These are phyloP conservation scores for Emydomyces testavorans DNA, from an alignment of 2,329 filamentous ascomycete genomes.

Conservation along the genomic window DNA sequence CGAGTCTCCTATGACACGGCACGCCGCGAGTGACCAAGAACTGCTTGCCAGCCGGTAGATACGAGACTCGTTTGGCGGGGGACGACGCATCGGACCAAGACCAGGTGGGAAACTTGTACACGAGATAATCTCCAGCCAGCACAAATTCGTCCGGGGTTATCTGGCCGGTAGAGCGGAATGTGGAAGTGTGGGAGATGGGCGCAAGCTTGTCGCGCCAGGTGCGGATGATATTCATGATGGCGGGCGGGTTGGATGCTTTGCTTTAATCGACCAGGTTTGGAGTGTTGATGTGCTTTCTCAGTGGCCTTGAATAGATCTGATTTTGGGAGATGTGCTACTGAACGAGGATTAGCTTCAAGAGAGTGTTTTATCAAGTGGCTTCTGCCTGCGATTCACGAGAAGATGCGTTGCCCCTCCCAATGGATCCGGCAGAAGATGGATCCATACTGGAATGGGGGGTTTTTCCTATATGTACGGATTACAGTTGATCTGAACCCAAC, in stretches of 20 bases:
- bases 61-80: slow-evolving; percentile 62
- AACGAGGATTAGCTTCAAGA: too few relatives aligned
- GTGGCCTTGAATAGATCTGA: too few relatives aligned
- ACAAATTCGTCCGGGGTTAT: slow-evolving; percentile 97
- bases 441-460: too few relatives aligned
- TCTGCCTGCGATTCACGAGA: not conserved
- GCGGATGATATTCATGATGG: slow-evolving; percentile 73
- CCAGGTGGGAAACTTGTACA: slow-evolving; percentile 99
- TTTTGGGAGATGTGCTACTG: too few relatives aligned
- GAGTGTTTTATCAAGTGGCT: too few relatives aligned
- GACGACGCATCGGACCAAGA: slow-evolving; percentile 84
- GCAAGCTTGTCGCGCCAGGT: slow-evolving; percentile 85
- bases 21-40: slow-evolving; percentile 91
- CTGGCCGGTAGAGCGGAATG: slow-evolving; percentile 84
- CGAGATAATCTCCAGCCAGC: slow-evolving; percentile 88
- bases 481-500: too few relatives aligned
- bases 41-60: slow-evolving; percentile 83
- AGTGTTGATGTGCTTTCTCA: not conserved
- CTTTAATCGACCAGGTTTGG: not conserved
- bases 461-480: too few relatives aligned
- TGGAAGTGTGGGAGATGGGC: slow-evolving; percentile 78
- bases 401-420: not conserved
- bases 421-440: too few relatives aligned
- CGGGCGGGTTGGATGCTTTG: not conserved
- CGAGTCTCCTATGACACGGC: slow-evolving; percentile 79